phyloP scores from a whole-genome alignment of 1,284 basidiomycete genomes.

The Acaromyces ingoldii region DNA sequence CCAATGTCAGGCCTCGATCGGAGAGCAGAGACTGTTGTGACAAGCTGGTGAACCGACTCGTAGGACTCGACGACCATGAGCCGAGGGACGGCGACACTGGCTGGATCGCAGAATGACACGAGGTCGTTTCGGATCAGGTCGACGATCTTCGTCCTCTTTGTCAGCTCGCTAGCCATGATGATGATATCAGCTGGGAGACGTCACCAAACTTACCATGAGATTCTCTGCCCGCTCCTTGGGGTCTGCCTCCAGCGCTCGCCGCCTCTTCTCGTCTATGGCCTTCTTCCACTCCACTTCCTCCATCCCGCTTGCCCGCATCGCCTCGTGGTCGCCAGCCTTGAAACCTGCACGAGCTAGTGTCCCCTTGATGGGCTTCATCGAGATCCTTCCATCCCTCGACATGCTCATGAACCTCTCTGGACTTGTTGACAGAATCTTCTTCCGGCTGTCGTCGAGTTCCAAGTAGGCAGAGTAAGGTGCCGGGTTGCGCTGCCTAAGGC shows the following conservation, averaged over 20 bases:
- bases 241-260: conserved; percentile 63
- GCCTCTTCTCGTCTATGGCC: conserved; percentile 51
- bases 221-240: conserved; percentile 94
- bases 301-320: background rate
- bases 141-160: conserved; percentile 70
- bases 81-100: conserved; percentile 71
- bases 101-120: conserved; percentile 65
- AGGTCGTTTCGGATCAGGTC: conserved; percentile 92
- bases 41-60: conserved; percentile 90
- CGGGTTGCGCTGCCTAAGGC: conserved; percentile 65
- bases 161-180: too few relatives aligned
- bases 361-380: conserved; percentile 94
- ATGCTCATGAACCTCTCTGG: conserved; percentile 93
- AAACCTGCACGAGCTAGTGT: conserved; percentile 54
- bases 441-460: conserved; percentile 53
- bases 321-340: conserved; percentile 27
- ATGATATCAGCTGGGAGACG: too few relatives aligned
- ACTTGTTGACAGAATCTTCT: conserved; percentile 66
- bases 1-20: conserved; percentile 54
- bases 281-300: conserved; percentile 16
- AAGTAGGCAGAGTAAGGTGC: conserved; percentile 86
- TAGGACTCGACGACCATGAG: conserved; percentile 89
- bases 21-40: conserved; percentile 71
- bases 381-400: conserved; percentile 63
- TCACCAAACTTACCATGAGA: conserved; percentile 63